phyloP scores from a whole-genome alignment of 768 basidiomycete species.

The Termitomyces sp. region DNA sequence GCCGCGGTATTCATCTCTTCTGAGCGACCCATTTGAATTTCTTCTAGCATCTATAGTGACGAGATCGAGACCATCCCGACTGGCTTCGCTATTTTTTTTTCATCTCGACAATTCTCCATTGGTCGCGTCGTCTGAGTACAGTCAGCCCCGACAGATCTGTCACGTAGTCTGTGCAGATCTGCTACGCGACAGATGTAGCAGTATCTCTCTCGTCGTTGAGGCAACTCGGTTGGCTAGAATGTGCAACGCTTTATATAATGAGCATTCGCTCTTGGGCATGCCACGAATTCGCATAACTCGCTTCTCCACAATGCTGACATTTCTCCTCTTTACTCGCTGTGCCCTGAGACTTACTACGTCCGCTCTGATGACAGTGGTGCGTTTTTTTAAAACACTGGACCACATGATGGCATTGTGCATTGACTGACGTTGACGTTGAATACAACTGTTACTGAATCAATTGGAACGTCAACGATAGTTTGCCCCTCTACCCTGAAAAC shows the following conservation, averaged over 20 bases:
- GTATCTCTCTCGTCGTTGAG: neutral
- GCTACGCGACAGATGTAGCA: neutral
- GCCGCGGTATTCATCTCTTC: too few species aligned
- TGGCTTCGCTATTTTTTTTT: too few species aligned
- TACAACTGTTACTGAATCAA: neutral
- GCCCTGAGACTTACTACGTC: too few species aligned
- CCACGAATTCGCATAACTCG: neutral
- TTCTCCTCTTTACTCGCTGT: neutral
- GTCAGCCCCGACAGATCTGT: neutral
- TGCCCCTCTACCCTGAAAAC: too few species aligned
- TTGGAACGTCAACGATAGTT: neutral
- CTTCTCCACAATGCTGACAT: neutral
- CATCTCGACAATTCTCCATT: neutral
- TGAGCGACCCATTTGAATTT: too few species aligned
- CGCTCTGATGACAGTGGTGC: neutral
- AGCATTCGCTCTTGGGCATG: neutral
- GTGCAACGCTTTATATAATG: neutral
- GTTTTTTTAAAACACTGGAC: too few species aligned
- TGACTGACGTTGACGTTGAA: neutral
- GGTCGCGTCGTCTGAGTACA: neutral
- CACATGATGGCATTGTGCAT: neutral
- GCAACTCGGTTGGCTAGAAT: neutral
- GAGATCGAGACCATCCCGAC: too few species aligned
- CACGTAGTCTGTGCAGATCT: neutral
- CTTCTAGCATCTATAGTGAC: too few species aligned